phyloP scores from a whole-genome alignment of 805 yeast species.

The Starmerella stellata region DNA sequence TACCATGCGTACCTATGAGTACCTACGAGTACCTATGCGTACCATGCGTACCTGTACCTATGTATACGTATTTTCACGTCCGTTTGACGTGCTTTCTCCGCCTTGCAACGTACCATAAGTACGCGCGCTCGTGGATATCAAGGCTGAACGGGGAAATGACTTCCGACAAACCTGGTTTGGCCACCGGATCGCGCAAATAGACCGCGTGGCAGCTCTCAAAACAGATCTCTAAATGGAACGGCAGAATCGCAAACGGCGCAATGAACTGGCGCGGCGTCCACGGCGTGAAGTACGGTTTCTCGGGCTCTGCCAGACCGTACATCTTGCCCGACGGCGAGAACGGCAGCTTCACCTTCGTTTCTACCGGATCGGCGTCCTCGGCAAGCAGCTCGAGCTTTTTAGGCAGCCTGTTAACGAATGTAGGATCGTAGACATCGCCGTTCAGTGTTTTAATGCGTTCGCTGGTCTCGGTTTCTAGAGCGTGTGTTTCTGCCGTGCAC shows the following conservation, averaged over 20 bases:
- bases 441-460: slow-evolving; percentile 13
- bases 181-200: slow-evolving; percentile 91
- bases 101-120: slow-evolving; percentile 53
- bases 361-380: slow-evolving; percentile 28
- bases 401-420: slow-evolving; percentile 34
- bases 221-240: slow-evolving; percentile 79
- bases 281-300: slow-evolving; percentile 81
- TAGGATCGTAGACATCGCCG: slow-evolving; percentile 30
- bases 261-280: slow-evolving; percentile 90
- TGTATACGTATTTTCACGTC: too few species aligned
- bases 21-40: too few species aligned
- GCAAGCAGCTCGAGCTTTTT: slow-evolving; percentile 27
- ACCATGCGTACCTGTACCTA: too few species aligned
- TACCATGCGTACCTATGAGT: too few species aligned
- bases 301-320: slow-evolving; percentile 62
- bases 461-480: slow-evolving; percentile 15
- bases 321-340: slow-evolving; percentile 32
- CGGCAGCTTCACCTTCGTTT: slow-evolving; percentile 27
- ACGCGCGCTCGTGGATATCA: slow-evolving; percentile 78
- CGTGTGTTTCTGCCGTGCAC: slow-evolving; percentile 15
- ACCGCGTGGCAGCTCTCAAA: slow-evolving; percentile 89
- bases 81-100: slow-evolving; percentile 23
- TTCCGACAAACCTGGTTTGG: slow-evolving; percentile 92
- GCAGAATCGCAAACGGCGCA: slow-evolving; percentile 81
- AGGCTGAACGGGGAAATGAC: slow-evolving; percentile 77